Evolutionary conservation across 768 basidiomycete species (phyloP).

Genomic region (Mycena galopus): DNA sequence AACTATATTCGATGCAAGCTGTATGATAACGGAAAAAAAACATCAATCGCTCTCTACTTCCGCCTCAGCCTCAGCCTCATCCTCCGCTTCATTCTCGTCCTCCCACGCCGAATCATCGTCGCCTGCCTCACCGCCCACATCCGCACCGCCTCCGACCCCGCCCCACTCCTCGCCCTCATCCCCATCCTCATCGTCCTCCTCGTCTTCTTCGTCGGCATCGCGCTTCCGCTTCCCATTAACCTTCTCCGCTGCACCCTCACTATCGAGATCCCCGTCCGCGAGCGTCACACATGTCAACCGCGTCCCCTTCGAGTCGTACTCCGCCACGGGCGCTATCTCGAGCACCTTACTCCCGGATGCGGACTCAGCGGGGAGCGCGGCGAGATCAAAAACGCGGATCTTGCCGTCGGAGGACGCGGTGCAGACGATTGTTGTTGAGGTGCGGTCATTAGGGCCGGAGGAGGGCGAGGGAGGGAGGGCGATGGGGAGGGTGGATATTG

Average conservation of each 20-base stretch:
- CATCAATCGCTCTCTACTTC: conserved; percentile 43
- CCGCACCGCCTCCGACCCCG: conserved; percentile 25
- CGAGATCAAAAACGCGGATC: conserved; percentile 82
- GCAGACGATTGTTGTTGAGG: conserved; percentile 72
- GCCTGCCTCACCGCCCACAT: conserved; percentile 35
- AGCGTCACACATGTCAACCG: conserved; percentile 82
- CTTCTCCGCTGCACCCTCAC: conserved; percentile 20
- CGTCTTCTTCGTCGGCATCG: conserved; percentile 50
- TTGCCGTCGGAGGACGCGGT: conserved; percentile 94
- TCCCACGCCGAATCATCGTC: conserved; percentile 47
- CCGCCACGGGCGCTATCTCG: conserved; percentile 67
- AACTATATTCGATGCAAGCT: neutral
- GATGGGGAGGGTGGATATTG: conserved; percentile 75
- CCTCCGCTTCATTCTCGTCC: conserved; percentile 44
- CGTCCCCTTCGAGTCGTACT: conserved; percentile 89
- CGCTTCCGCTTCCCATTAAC: conserved; percentile 49
- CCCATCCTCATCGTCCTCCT: conserved; percentile 42
- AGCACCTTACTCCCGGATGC: conserved; percentile 39
- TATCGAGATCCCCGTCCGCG: conserved; percentile 62
- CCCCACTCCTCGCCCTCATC: conserved; percentile 44
- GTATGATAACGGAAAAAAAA: neutral
- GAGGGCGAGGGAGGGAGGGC: conserved; percentile 62
- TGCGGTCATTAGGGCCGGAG: too few species aligned
- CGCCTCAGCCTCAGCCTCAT: conserved; percentile 47
- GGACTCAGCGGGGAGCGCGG: conserved; percentile 54